Evolutionary conservation across 257 asterid species (phyloP).

Genomic region (Solanum pimpinellifolium): DNA sequence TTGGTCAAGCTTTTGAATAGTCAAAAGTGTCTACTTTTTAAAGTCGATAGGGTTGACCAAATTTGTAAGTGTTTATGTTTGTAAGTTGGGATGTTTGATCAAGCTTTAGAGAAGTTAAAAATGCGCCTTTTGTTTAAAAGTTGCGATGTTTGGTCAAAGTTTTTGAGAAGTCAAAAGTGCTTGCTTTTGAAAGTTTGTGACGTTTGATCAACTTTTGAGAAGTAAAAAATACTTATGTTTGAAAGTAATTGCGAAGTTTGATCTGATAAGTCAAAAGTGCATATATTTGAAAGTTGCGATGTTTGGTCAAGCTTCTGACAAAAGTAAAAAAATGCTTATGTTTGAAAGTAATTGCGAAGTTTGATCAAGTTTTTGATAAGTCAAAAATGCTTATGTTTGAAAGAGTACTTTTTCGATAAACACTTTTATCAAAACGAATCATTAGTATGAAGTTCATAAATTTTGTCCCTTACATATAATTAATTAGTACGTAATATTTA

Average conservation of each 20-base stretch:
- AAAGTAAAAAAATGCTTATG: background rate
- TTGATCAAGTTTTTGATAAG: background rate
- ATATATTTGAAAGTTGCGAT: too few relatives aligned
- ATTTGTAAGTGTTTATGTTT: background rate
- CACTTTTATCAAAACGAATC: too few relatives aligned
- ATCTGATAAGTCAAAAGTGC: too few relatives aligned
- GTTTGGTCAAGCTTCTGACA: background rate
- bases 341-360: background rate
- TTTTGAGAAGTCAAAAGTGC: background rate
- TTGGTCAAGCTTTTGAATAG: background rate
- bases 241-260: too few relatives aligned
- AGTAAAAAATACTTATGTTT: too few relatives aligned
- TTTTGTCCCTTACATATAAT: background rate
- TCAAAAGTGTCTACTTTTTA: background rate
- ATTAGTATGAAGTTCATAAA: background rate
- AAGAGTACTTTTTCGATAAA: too few relatives aligned
- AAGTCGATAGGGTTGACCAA: background rate
- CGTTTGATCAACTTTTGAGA: too few relatives aligned
- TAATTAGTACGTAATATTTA: background rate
- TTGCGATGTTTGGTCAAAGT: too few relatives aligned
- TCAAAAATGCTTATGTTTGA: background rate
- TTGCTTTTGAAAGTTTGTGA: background rate
- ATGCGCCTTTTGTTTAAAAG: too few relatives aligned
- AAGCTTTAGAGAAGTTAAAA: background rate
- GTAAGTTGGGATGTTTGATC: background rate